phyloP scores from a whole-genome alignment of 345 rosid genomes.

The Laguncularia racemosa region DNA sequence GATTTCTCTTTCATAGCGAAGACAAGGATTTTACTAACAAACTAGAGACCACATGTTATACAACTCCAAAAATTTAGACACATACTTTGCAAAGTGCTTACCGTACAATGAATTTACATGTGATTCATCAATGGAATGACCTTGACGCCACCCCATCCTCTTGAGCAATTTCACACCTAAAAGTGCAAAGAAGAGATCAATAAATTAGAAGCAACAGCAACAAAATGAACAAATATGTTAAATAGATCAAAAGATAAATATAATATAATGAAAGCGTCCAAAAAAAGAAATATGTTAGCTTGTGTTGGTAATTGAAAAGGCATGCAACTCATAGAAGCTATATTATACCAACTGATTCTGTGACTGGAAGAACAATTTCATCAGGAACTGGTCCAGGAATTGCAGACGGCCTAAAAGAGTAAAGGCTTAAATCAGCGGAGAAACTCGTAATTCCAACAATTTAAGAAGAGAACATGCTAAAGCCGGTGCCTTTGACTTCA shows the following conservation, averaged over 20 bases:
- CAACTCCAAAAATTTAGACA: no score
- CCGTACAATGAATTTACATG: conserved; percentile 48
- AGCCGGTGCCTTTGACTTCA: no score
- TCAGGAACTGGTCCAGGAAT: conserved; percentile 95
- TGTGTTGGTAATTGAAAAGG: background rate
- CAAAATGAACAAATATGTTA: no score
- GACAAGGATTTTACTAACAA: no score
- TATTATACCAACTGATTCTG: conserved; percentile 88
- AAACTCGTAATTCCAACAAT: no score
- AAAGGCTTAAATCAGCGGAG: background rate
- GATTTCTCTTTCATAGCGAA: no score
- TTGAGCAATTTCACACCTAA: conserved; percentile 77
- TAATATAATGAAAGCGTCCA: background rate
- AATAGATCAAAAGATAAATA: background rate
- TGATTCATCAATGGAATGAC: conserved; percentile 75
- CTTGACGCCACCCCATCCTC: conserved; percentile 97
- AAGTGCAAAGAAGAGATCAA: conserved; percentile 13
- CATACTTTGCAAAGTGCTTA: conserved; percentile 10
- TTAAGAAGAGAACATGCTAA: no score
- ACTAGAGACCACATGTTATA: no score
- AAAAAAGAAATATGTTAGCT: background rate
- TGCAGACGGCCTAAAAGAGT: conserved; percentile 70
- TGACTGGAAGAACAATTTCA: conserved; percentile 74
- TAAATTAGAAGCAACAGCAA: conserved; percentile 5
- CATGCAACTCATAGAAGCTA: conserved; percentile 6